Base-by-base conservation (phyloP, 768 basidiomycete genomes). In the Calocera cornea region DNA sequence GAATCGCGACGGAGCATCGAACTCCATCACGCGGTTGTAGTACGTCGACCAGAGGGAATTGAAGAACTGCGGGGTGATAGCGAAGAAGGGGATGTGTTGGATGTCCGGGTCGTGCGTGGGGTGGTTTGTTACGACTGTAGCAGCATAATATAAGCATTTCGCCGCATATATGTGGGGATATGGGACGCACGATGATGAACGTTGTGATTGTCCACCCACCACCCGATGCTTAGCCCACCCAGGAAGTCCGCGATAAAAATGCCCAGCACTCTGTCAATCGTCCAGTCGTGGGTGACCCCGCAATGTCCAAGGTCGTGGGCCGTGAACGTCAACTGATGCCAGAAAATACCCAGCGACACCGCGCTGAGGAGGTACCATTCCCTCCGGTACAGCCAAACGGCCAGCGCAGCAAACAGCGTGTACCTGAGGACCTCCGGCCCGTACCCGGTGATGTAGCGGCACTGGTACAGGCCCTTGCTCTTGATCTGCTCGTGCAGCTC, bases 281-380 rank as follows among this genome's bases (percentile, higher is more conserved):
- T 76, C 89, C 92, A 95, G 73, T 88, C 79, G 68, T 95, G 93
- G 5, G 93, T 95, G 68, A 98, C 87, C 36, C 92, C 92, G 78
- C 90, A 86, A 78, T 99, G 97, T 1, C 95, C 97, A 11, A 97
- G 84, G 77, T 99, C 97, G 75, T 99, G 97, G 36, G 84, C 94
- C 66, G 83, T 82, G 77, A 99, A 98, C 38, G 90, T 87, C 66
- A 98, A 82, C 74, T 98, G 97, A 73, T 99, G 97, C 92, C 92
- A 98, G 74, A 91, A 82, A 60, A 93, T 77, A 7, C 97, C 97
- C 3, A 98, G 85, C 71, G 82, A 87, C 63, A 90, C 71, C 1
- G 95, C 92, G 68, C 90, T 92, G 65, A 81, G 74, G 66, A 89
- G 76, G 71, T 88, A 82, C 87, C 89, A 90, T 71, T 77, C 77